Evolutionary conservation across 1,284 basidiomycete genomes (phyloP).

Genomic region (Coniferiporia sulphurascens): DNA sequence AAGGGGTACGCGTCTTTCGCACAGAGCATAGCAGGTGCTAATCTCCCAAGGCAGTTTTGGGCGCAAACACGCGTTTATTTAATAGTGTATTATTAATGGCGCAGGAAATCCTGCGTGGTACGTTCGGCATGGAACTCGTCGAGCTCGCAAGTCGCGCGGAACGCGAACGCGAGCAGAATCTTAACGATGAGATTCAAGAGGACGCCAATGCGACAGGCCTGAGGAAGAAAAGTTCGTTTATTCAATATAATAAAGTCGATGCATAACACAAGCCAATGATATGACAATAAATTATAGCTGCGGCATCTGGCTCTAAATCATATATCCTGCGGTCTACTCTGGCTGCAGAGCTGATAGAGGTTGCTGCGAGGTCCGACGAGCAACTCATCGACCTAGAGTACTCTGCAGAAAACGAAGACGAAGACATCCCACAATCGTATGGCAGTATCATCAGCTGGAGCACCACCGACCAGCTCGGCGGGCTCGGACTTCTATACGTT

Average conservation of each 20-base stretch:
- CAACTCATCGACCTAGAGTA: constrained; percentile 45
- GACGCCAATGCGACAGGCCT: constrained; percentile 48
- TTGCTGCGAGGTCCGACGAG: constrained; percentile 49
- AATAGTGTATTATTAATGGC: constrained; percentile 52
- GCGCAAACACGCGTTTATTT: constrained; percentile 51
- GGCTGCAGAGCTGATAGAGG: constrained; percentile 50
- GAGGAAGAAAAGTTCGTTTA: constrained; percentile 45
- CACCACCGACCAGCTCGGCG: constrained; percentile 54
- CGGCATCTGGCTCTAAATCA: constrained; percentile 56
- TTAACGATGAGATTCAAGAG: constrained; percentile 27
- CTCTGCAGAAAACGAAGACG: constrained; percentile 25
- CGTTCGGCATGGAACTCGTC: constrained; percentile 71
- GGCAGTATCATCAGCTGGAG: constrained; percentile 71
- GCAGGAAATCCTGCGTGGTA: constrained; percentile 50
- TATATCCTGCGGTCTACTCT: constrained; percentile 72
- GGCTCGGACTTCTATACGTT: constrained; percentile 61
- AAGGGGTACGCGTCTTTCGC: constrained; percentile 46
- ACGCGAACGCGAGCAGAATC: constrained; percentile 40
- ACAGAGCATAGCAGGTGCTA: neutral
- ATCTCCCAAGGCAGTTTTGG: constrained; percentile 45
- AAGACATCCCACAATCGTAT: constrained; percentile 36
- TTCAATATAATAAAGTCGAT: neutral
- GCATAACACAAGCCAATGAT: neutral
- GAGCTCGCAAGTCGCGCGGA: constrained; percentile 65
- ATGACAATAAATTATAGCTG: constrained; percentile 32